A percentile compares a stretch with the other conserved stretches of the same genome.
phyloP scores from a whole-genome alignment of 2,329 filamentous ascomycete genomes.

The Mollisiaceae sp. region DNA sequence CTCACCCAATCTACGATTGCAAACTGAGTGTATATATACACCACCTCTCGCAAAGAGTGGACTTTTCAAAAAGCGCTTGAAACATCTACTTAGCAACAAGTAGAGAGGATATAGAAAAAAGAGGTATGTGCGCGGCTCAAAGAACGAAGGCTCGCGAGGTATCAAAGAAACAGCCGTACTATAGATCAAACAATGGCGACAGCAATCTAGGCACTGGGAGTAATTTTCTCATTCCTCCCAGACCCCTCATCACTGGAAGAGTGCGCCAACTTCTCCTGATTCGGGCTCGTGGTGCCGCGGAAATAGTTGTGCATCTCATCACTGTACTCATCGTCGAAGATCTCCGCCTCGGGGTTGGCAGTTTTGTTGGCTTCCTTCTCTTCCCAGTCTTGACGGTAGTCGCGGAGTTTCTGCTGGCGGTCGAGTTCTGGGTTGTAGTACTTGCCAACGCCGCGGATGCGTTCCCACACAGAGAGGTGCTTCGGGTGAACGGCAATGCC shows the following conservation, averaged over 20 bases:
- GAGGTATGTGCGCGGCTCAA: background rate
- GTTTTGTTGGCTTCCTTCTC: constrained; percentile 53
- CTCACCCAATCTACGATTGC: too few relatives aligned
- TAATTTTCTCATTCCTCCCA: background rate
- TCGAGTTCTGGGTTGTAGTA: constrained; percentile 83
- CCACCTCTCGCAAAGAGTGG: background rate
- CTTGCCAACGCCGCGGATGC: constrained; percentile 77
- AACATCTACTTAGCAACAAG: background rate
- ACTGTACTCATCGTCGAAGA: constrained; percentile 34
- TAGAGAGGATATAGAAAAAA: background rate
- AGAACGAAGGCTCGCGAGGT: background rate
- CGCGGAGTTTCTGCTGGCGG: constrained; percentile 81
- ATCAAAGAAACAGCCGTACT: background rate
- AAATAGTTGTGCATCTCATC: constrained; percentile 39
- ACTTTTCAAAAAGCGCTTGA: background rate
- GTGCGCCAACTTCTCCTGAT: background rate
- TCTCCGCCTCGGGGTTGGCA: constrained; percentile 27
- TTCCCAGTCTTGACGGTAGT: constrained; percentile 73
- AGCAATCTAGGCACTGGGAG: background rate
- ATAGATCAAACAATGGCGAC: background rate
- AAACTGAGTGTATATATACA: background rate
- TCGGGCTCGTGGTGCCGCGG: constrained; percentile 10
- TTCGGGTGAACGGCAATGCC: constrained; percentile 89
- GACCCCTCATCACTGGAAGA: background rate
- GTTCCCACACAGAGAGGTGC: constrained; percentile 89